Evolutionary conservation across 1,284 basidiomycete species (phyloP), one percentile per base, ranked within the genome.

Genomic region (Moniliophthora roreri): DNA sequence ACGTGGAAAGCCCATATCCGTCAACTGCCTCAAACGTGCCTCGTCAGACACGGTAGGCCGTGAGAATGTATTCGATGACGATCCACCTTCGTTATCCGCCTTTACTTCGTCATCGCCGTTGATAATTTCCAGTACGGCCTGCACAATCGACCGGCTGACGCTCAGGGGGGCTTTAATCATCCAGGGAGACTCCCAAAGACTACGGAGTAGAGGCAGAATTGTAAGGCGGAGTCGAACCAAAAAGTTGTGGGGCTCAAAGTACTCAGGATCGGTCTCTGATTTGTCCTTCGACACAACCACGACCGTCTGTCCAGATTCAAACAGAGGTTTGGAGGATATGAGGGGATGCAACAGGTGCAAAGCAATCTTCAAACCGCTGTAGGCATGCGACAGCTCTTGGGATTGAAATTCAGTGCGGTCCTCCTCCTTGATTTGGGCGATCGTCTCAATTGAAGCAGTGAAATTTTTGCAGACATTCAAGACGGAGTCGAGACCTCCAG

Each of bases 1-100:
- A 8, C 93, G 84, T 23, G 91, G 85, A 73, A 99, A 99, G 48
- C 97, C 97, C 97, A 99, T 99, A 61, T 99, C 96, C 15, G 86
- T 87, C 47, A 99, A 77, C 62, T 93, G 89, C 47, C 84, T 81
- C 44, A 98, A 83, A 26, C 87, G 83, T 52, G 77, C 79, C 63
- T 93, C 89, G 63, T 93, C 90, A 0, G 89, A 84, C 2, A 81
- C 81, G 50, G 78, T 66, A 16, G 75, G 71, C 18, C 80, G 75
- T 24, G 78, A 69, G 47, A 75, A 53, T 48, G 62, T 61, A 10
- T 63, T 65, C 18, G 68, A 67, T 46, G 67, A 60, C 13, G 69
- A 60, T 11, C 65, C 62, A 26, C 61, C 60, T 20, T 69, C 62
- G 50, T 72, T 69, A 3, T 69, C 76, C 59, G 79, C 83, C 13